Conservation (phyloP, 2,329 filamentous ascomycete species). For the Aspergillus tamarii region DNA sequence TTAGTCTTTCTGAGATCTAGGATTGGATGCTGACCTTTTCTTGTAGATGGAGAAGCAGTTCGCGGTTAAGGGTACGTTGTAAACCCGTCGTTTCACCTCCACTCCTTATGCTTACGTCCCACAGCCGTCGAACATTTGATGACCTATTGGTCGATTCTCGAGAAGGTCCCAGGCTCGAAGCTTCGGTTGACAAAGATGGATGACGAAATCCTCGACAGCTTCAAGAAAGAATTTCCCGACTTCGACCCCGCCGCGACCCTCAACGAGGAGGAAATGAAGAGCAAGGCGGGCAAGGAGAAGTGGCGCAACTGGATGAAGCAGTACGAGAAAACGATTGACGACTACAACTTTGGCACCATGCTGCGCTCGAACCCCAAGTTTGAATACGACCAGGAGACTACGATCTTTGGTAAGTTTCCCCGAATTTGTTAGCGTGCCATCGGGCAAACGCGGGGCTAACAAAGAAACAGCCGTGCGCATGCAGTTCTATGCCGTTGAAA, state of each 20-base stretch:
- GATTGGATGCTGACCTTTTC: conserved; percentile 19
- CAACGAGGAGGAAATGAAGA: conserved; percentile 96
- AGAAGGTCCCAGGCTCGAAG: conserved; percentile 84
- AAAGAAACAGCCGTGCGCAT: conserved; percentile 64
- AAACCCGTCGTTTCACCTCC: not conserved
- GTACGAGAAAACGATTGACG: conserved; percentile 93
- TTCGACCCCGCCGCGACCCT: conserved; percentile 82
- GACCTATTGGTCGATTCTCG: conserved; percentile 95
- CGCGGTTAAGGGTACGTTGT: conserved; percentile 78
- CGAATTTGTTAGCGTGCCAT: not conserved
- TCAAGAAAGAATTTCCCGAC: conserved; percentile 86
- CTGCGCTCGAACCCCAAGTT: conserved; percentile 74
- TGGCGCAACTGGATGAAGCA: conserved; percentile 94
- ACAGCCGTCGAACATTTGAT: conserved; percentile 88
- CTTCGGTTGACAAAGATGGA: conserved; percentile 92
- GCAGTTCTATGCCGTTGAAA: conserved; percentile 83
- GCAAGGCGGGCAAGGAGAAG: conserved; percentile 87
- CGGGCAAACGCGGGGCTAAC: conserved; percentile 15
- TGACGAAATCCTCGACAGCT: conserved; percentile 90
- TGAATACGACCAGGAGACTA: conserved; percentile 86
- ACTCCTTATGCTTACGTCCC: conserved; percentile 15
- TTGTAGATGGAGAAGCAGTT: conserved; percentile 96
- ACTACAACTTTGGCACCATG: conserved; percentile 98
- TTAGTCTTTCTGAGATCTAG: not conserved
- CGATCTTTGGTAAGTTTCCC: conserved; percentile 77